Evolutionary conservation across 108 stramenopile species (phyloP).

Genomic region (Discostella pseudostelligera): DNA sequence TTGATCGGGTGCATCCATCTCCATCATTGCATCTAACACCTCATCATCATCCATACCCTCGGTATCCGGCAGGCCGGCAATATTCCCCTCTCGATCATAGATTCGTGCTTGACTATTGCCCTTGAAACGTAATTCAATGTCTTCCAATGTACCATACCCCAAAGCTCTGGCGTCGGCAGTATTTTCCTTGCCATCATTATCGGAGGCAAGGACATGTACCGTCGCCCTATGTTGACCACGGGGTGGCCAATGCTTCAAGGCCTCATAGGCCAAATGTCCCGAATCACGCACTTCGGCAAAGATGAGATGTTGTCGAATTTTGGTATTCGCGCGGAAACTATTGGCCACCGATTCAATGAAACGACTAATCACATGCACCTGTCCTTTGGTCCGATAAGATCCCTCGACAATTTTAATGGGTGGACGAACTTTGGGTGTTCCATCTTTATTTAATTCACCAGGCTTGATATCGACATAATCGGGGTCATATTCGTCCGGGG

Average conservation of each 20-base stretch:
- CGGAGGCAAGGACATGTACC: slow-evolving; percentile 40
- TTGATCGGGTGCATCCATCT: slow-evolving; percentile 38
- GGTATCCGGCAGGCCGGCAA: slow-evolving; percentile 38
- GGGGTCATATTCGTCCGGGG: slow-evolving; percentile 54
- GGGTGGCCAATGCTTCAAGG: slow-evolving; percentile 56
- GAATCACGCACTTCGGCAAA: slow-evolving; percentile 51
- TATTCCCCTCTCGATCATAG: slow-evolving; percentile 52
- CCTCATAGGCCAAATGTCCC: slow-evolving; percentile 57
- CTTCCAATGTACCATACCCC: slow-evolving; percentile 48
- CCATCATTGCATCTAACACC: slow-evolving; percentile 21
- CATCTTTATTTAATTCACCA: slow-evolving; percentile 29
- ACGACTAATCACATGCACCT: slow-evolving; percentile 48
- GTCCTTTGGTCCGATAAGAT: slow-evolving; percentile 57
- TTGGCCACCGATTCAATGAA: slow-evolving; percentile 57
- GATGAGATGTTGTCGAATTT: slow-evolving; percentile 48
- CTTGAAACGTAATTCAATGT: slow-evolving; percentile 47
- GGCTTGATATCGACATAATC: slow-evolving; percentile 50
- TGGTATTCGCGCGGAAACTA: slow-evolving; percentile 47
- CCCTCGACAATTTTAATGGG: slow-evolving; percentile 43
- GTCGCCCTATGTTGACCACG: slow-evolving; percentile 45
- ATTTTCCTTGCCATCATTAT: not conserved
- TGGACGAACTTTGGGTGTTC: slow-evolving; percentile 15
- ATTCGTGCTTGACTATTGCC: slow-evolving; percentile 44
- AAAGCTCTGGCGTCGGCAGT: slow-evolving; percentile 36
- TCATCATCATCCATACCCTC: slow-evolving; percentile 53